Evolutionary conservation across 352 stramenopile species (phyloP).

Genomic region (Phytophthora sojae): DNA sequence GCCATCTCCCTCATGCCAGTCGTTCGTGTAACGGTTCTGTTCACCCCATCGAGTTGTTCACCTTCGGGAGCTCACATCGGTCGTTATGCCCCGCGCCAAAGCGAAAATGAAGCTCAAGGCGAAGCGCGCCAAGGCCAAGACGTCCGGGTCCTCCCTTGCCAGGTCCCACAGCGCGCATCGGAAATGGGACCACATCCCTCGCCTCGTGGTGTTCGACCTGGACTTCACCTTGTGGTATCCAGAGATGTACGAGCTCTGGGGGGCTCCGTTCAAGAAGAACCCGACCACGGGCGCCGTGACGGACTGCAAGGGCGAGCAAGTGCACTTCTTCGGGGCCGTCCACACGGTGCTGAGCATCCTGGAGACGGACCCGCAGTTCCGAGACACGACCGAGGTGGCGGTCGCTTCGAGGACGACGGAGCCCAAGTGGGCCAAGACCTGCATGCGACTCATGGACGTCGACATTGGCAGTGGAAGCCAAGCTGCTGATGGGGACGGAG

Average conservation of each 20-base stretch:
- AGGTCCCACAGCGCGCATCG: constrained; percentile 9
- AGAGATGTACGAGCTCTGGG: constrained; percentile 89
- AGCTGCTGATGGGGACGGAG: constrained; percentile 24
- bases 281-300: constrained; percentile 63
- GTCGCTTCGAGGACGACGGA: constrained; percentile 81
- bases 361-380: constrained; percentile 72
- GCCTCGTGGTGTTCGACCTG: constrained; percentile 79
- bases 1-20: constrained; percentile 1
- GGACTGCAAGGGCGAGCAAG: constrained; percentile 73
- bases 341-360: constrained; percentile 77
- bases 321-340: constrained; percentile 83
- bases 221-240: constrained; percentile 86
- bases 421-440: constrained; percentile 80
- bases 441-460: constrained; percentile 79
- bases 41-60: not conserved
- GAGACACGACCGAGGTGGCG: constrained; percentile 59
- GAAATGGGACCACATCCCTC: constrained; percentile 61
- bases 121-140: constrained; percentile 26
- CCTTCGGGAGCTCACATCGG: not conserved
- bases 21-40: constrained; percentile 20
- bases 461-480: constrained; percentile 56
- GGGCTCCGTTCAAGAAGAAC: constrained; percentile 80
- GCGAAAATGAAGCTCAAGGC: constrained; percentile 36
- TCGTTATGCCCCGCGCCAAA: constrained; percentile 28
- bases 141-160: not conserved